Conservation (phyloP, 169 alveolate genomes). For the Plasmodium fragile region DNA sequence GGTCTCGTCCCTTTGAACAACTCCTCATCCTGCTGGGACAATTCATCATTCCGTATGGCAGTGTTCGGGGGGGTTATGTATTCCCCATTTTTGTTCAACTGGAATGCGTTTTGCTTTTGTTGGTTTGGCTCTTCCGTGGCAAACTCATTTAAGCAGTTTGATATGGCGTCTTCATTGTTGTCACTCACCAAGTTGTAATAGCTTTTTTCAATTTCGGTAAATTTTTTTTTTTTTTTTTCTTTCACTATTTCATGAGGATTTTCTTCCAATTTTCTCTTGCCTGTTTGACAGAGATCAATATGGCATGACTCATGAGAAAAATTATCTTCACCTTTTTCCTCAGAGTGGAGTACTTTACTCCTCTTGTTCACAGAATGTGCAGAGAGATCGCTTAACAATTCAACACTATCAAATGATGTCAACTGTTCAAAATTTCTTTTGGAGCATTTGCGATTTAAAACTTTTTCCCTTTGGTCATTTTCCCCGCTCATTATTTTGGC, state of each 20-base stretch:
- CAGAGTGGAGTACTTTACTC: neutral
- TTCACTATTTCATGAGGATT: conserved; percentile 4
- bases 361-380: conserved; percentile 17
- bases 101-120: neutral
- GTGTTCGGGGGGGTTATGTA: neutral
- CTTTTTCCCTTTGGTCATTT: neutral
- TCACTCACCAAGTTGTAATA: neutral
- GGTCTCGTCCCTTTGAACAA: neutral
- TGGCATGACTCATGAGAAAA: neutral
- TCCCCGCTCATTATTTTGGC: conserved; percentile 1
- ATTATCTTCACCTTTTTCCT: neutral
- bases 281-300: neutral
- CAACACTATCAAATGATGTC: neutral
- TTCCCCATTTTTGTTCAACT: neutral
- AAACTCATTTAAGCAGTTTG: neutral
- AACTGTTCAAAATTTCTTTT: conserved; percentile 42
- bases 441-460: conserved; percentile 9
- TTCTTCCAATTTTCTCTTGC: conserved; percentile 31
- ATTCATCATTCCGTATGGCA: neutral
- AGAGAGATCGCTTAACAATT: neutral
- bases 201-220: conserved; percentile 2
- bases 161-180: neutral
- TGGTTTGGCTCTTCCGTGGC: neutral
- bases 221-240: conserved; percentile 31
- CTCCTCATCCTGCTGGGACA: conserved; percentile 13